Evolutionary conservation across 805 yeast species (phyloP).

Genomic region (Diddensiella transvaalensis): DNA sequence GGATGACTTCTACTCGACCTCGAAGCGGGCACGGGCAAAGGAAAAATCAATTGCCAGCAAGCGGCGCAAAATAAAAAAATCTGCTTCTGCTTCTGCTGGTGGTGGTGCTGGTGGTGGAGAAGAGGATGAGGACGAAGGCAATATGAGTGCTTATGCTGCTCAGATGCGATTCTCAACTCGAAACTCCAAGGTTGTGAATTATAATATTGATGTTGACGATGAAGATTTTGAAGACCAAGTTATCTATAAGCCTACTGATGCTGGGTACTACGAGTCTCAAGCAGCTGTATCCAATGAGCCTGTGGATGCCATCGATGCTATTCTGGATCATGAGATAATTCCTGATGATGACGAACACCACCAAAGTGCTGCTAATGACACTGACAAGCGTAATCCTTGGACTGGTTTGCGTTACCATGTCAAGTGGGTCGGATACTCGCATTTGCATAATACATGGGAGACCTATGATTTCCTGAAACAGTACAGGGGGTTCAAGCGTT

Average conservation of each 20-base stretch:
- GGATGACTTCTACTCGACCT: conserved; percentile 16
- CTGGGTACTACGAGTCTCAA: conserved; percentile 17
- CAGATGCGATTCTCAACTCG: conserved; percentile 69
- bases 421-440: conserved; percentile 87
- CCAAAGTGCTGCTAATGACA: too few relatives aligned
- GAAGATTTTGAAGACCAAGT: conserved; percentile 46
- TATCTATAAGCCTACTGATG: conserved; percentile 28
- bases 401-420: conserved; percentile 36
- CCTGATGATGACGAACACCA: conserved; percentile 39
- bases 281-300: conserved; percentile 32
- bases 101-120: conserved; percentile 16
- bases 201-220: conserved; percentile 62
- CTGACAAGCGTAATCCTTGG: conserved; percentile 28
- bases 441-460: conserved; percentile 95
- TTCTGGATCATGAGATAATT: conserved; percentile 48
- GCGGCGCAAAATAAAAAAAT: conserved; percentile 32
- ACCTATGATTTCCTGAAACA: conserved; percentile 46
- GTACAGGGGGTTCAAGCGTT: conserved; percentile 72
- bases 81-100: conserved; percentile 17
- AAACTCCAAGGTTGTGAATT: conserved; percentile 67
- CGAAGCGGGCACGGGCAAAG: conserved; percentile 15
- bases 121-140: conserved; percentile 20
- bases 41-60: conserved; percentile 8
- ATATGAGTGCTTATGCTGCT: conserved; percentile 16
- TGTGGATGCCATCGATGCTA: conserved; percentile 43